Conservation (phyloP, 306 rosid species). For the Ormosia emarginata region DNA sequence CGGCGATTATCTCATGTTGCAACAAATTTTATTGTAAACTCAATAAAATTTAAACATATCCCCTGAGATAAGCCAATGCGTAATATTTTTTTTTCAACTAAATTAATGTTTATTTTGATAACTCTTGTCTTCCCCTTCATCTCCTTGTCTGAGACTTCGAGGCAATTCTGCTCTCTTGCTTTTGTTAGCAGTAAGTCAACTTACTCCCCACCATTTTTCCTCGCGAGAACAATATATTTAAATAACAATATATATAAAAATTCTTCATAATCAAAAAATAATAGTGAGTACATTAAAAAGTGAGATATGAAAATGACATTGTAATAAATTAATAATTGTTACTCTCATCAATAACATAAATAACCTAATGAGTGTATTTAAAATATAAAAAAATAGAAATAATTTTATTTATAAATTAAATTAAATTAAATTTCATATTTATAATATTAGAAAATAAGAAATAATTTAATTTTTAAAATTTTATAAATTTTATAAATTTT, state of each 20-base stretch:
- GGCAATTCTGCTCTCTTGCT: background rate
- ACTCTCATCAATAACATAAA: background rate
- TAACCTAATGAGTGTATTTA: background rate
- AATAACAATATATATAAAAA: background rate
- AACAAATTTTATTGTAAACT: background rate
- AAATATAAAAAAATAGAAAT: too few species aligned
- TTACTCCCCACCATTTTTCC: background rate
- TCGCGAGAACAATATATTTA: background rate
- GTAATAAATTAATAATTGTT: background rate
- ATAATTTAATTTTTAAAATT: too few species aligned
- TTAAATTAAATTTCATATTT: too few species aligned
- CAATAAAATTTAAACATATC: background rate
- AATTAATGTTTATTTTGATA: background rate
- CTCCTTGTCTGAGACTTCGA: background rate
- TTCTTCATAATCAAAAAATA: background rate
- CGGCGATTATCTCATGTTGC: background rate
- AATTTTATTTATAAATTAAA: too few species aligned
- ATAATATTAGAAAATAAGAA: too few species aligned
- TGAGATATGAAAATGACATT: background rate
- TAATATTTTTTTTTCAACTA: background rate
- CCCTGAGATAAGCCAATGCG: background rate
- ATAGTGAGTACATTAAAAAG: background rate
- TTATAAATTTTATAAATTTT: too few species aligned
- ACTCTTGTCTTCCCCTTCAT: background rate
- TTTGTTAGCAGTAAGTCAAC: background rate